A percentile compares a stretch with the other conserved stretches of the same genome.
Conservation (phyloP, 805 yeast genomes). For the Saccharomyces cerevisiae region DNA sequence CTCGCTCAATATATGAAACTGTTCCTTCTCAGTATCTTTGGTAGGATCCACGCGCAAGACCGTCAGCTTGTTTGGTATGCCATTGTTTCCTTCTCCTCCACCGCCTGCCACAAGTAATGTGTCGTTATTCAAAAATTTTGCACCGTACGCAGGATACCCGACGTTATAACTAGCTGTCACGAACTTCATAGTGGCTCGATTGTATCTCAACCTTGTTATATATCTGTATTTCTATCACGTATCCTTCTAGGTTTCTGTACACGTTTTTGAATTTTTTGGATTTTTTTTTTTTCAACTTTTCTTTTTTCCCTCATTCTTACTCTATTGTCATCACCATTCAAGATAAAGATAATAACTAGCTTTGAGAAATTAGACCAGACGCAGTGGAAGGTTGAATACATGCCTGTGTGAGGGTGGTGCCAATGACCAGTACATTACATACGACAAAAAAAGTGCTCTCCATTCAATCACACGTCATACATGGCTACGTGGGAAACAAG, state of each 20-base stretch:
- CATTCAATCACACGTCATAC: constrained; percentile 85
- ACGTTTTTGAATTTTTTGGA: background rate
- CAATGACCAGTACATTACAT: background rate
- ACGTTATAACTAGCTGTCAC: constrained; percentile 20
- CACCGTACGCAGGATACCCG: constrained; percentile 77
- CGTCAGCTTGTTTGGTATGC: constrained; percentile 77
- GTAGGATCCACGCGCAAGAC: constrained; percentile 44
- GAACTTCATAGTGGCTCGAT: constrained; percentile 17
- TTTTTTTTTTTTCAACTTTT: background rate
- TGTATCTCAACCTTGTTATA: background rate
- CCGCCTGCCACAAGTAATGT: constrained; percentile 78
- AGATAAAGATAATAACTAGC: background rate
- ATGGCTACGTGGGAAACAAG: constrained; percentile 90
- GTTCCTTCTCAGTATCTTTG: constrained; percentile 34
- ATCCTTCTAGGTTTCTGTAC: background rate
- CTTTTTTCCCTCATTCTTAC: background rate
- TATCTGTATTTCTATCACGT: background rate
- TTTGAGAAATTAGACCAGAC: background rate
- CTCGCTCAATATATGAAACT: constrained; percentile 51
- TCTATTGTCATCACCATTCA: background rate
- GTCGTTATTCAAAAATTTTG: constrained; percentile 54
- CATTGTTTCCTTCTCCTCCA: constrained; percentile 92
- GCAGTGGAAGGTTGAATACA: background rate
- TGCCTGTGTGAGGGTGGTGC: background rate
- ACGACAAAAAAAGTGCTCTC: constrained; percentile 34